Conservation (phyloP, 78 protist species). For the Cavenderia fasciculata region DNA sequence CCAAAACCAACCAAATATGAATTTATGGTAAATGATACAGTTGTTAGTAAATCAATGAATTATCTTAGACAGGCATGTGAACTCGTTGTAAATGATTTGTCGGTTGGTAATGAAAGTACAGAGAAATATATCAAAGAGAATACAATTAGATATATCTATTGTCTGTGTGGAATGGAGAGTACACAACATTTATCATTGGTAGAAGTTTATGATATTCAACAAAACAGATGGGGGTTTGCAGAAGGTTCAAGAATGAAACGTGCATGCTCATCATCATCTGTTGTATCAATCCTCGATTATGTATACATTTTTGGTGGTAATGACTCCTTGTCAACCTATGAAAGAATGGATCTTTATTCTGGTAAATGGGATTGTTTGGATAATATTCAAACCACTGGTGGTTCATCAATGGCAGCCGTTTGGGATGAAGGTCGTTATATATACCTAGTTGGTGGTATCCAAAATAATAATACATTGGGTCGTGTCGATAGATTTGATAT, state of each 20-base stretch:
- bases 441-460: constrained; percentile 27
- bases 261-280: constrained; percentile 7
- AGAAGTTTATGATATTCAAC: neutral
- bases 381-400: constrained; percentile 10
- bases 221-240: neutral
- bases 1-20: too few relatives aligned
- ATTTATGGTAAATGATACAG: too few relatives aligned
- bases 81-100: too few relatives aligned
- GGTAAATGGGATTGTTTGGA: constrained; percentile 26
- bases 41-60: too few relatives aligned
- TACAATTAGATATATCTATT: neutral
- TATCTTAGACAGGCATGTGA: too few relatives aligned
- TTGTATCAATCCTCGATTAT: neutral
- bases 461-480: neutral
- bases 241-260: constrained; percentile 13
- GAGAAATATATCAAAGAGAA: neutral
- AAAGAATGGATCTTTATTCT: neutral
- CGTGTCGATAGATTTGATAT: constrained; percentile 12
- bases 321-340: neutral
- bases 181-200: neutral
- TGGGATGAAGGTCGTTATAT: neutral
- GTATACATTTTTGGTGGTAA: constrained; percentile 26
- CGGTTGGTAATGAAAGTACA: neutral
- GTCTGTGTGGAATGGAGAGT: constrained; percentile 26
- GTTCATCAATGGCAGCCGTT: neutral